phyloP scores from a whole-genome alignment of 2,329 filamentous ascomycete species.

The Conoideocrella luteorostrata region DNA sequence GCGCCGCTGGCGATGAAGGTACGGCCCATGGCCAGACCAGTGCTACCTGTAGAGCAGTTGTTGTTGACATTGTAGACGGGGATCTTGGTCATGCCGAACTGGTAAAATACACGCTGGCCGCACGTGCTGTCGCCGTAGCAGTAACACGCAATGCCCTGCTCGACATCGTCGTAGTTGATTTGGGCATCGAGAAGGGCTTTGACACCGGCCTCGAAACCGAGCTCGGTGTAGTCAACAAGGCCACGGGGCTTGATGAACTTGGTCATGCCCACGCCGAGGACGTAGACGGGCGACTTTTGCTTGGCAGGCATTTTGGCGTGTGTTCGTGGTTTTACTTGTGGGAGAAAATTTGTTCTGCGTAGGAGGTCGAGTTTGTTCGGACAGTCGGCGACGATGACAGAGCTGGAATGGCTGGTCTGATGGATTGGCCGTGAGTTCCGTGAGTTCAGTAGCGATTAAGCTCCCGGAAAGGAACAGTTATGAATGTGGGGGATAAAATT shows the following conservation, averaged over 20 bases:
- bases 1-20: conserved; percentile 73
- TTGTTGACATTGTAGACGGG: conserved; percentile 99
- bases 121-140: conserved; percentile 95
- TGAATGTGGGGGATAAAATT: too few relatives aligned
- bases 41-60: conserved; percentile 95
- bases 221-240: conserved; percentile 89
- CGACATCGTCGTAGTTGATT: conserved; percentile 94
- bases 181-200: conserved; percentile 82
- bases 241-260: conserved; percentile 97
- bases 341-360: too few relatives aligned
- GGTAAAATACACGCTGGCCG: conserved; percentile 95
- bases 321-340: too few relatives aligned
- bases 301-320: conserved; percentile 39
- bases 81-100: conserved; percentile 95
- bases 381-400: too few relatives aligned
- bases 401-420: too few relatives aligned
- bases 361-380: too few relatives aligned
- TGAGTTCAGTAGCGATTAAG: too few relatives aligned
- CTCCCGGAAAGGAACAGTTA: too few relatives aligned
- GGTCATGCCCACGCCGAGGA: conserved; percentile 97
- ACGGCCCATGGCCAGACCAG: conserved; percentile 77
- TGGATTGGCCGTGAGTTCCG: too few relatives aligned
- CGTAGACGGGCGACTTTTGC: conserved; percentile 60
- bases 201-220: conserved; percentile 86
- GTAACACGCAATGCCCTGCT: conserved; percentile 94